Base-by-base conservation (phyloP, 2,329 filamentous ascomycete species). In the Alternaria tenuissima region DNA sequence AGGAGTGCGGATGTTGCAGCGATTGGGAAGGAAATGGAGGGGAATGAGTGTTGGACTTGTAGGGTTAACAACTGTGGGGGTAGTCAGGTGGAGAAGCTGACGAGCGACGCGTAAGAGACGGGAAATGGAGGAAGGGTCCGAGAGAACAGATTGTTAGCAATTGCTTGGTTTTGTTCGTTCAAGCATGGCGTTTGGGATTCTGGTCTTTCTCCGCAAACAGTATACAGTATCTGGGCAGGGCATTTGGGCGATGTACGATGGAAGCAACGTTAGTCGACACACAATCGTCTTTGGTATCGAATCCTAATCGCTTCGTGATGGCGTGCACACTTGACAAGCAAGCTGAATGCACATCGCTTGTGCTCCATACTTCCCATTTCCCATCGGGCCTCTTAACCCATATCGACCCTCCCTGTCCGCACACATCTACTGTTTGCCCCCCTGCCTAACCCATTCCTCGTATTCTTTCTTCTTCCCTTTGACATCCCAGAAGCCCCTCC, bases 401-500 rank as follows among this genome's bases (percentile, higher is more conserved):
- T 18, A 48, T 41, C 52, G 14, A 20, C 18, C 30, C 22, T 16
- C 30, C n/a, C 53, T 8, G 14, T 14, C 18, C 11, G 30, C 4
- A 4, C 12, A 14, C 55, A 41, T 30, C 16, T 58, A 63, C 57
- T 67, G 46, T 63, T 62, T 69, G 30, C 65, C 64, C 54, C 63
- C 67, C 43, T 57, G 61, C 59, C 55, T 63, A 3, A 63, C 91
- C 79, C 93, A 89, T 65, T 97, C 91, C 79, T 97, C 92, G 80
- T 94, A 86, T 74, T 98, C 98, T 14, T 91, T 90, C 53, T 90
- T 88, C 69, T 95, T 85, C 61, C 90, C 91, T 78, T 93, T 89
- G 64, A 98, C 92, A 81, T 99, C 92, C 81, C 93, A 86, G 73
- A 98, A 99, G 1, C 92, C 90, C 47, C 89, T 88, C 67, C 95